Evolutionary conservation across 2,329 filamentous ascomycete genomes (phyloP), one percentile per base, ranked within the genome.

Genomic region (Fusarium lyarnte): DNA sequence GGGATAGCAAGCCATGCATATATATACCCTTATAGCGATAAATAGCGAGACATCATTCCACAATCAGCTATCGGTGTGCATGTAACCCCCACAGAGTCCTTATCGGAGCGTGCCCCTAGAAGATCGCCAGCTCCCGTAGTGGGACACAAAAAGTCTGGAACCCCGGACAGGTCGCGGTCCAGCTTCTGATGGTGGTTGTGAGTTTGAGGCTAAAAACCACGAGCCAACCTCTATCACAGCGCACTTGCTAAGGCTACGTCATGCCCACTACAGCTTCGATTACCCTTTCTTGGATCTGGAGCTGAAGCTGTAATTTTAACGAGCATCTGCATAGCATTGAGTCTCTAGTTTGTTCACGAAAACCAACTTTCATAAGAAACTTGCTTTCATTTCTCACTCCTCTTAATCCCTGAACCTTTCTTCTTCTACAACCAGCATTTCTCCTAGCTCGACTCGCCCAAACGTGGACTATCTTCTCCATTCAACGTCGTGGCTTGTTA

Each of bases 41-140:
- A 29, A 35, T 33, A 31, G 25, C 19, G 27, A 35, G 21, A 42
- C 52, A 52, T 55, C 60, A 65, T 60, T 49, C 52, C 68, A 63
- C 36, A 67, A 68, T 67, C 27, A 53, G 74, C 54, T 67, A 63
- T 66, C 76, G 76, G 76, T 77, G 73, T 77, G 75, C 63, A 76
- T 38, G 33, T 76, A 74, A 74, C 60, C 70, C 70, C 58, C 29
- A 58, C 46, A 36, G n/a, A 25, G 41, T 42, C 51, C 39, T 66
- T 75, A 69, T 67, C 68, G 60, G 42, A 53, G 63, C 31, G 23
- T 51, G 67, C 59, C 63, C 58, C n/a, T 51, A 46, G 59, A 75
- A 49, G 69, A 67, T 65, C 46, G 59, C 61, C 57, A 47, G 25
- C 63, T 69, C 66, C 58, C 58, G 66, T 55, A 70, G 58, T 61